A percentile compares a stretch with the other conserved stretches of the same genome.
Conservation (phyloP, 2,329 filamentous ascomycete genomes). For the Pyrenophora teres region DNA sequence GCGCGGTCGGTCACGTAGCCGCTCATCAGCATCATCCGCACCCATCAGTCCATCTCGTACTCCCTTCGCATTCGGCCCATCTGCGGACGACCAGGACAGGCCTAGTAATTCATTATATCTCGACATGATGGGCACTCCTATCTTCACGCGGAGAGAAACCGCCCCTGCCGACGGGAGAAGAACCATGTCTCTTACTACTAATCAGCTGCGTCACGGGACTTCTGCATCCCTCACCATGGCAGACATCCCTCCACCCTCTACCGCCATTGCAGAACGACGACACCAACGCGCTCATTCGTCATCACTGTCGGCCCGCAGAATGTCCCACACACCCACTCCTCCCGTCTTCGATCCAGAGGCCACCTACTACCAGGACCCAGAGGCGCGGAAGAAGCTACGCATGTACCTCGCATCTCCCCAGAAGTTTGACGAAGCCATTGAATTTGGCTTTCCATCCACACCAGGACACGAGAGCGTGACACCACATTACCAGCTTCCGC, state of each 20-base stretch:
- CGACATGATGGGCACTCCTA: slow-evolving; percentile 32
- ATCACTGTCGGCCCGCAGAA: slow-evolving; percentile 34
- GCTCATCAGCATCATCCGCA: slow-evolving; percentile 20
- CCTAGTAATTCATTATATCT: slow-evolving; percentile 33
- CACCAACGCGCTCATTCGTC: slow-evolving; percentile 40
- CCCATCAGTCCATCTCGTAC: too few species aligned
- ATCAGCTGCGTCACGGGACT: slow-evolving; percentile 58
- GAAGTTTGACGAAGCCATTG: slow-evolving; percentile 93
- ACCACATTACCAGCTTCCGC: slow-evolving; percentile 39
- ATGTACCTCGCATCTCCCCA: slow-evolving; percentile 86
- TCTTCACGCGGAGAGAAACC: slow-evolving; percentile 25
- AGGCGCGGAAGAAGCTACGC: slow-evolving; percentile 82
- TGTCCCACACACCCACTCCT: slow-evolving; percentile 31
- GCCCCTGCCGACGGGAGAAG: slow-evolving; percentile 53
- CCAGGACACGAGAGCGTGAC: slow-evolving; percentile 24
- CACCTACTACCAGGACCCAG: slow-evolving; percentile 86
- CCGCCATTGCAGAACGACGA: slow-evolving; percentile 37
- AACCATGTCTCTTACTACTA: slow-evolving; percentile 71
- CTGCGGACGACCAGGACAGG: slow-evolving; percentile 19
- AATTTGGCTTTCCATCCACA: slow-evolving; percentile 83
- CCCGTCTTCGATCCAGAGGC: slow-evolving; percentile 66
- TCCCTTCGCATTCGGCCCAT: slow-evolving; percentile 1
- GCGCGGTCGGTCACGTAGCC: slow-evolving; percentile 22
- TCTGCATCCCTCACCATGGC: slow-evolving; percentile 45
- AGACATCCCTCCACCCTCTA: slow-evolving; percentile 41